Conservation (phyloP, 768 basidiomycete genomes). For the Boletus insuetus region DNA sequence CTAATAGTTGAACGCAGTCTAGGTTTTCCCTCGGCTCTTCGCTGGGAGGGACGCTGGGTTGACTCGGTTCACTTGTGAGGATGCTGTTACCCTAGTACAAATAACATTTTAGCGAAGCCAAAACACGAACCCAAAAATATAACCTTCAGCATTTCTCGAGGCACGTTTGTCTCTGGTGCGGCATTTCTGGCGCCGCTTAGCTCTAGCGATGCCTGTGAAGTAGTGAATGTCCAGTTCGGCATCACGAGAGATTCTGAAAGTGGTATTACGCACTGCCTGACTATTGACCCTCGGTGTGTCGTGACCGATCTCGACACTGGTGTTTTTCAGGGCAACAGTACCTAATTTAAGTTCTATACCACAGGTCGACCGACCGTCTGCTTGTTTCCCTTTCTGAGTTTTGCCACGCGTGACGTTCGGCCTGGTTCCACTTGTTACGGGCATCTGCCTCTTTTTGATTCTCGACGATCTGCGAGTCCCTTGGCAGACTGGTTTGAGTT, state of each 20-base stretch:
- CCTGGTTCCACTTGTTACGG: background rate
- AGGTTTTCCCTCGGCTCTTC: conserved; percentile 34
- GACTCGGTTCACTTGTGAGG: background rate
- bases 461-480: conserved; percentile 18
- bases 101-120: background rate
- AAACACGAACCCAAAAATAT: conserved; percentile 1
- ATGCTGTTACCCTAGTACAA: conserved; percentile 5
- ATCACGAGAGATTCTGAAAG: background rate
- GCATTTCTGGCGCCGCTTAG: background rate
- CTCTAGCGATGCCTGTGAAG: conserved; percentile 1
- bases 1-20: conserved; percentile 14
- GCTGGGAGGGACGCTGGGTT: conserved; percentile 14
- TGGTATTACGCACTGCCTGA: conserved; percentile 8
- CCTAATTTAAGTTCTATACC: background rate
- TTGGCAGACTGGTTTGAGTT: background rate
- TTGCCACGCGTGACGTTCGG: conserved; percentile 30
- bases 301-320: background rate
- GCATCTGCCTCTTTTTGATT: conserved; percentile 13
- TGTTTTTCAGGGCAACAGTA: background rate
- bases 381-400: conserved; percentile 4
- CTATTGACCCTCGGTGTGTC: background rate
- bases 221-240: background rate
- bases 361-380: background rate
- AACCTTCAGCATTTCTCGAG: conserved; percentile 13
- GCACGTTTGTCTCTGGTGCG: background rate